Evolutionary conservation across 768 basidiomycete species (phyloP).

Genomic region (Hydnomerulius pinastri): DNA sequence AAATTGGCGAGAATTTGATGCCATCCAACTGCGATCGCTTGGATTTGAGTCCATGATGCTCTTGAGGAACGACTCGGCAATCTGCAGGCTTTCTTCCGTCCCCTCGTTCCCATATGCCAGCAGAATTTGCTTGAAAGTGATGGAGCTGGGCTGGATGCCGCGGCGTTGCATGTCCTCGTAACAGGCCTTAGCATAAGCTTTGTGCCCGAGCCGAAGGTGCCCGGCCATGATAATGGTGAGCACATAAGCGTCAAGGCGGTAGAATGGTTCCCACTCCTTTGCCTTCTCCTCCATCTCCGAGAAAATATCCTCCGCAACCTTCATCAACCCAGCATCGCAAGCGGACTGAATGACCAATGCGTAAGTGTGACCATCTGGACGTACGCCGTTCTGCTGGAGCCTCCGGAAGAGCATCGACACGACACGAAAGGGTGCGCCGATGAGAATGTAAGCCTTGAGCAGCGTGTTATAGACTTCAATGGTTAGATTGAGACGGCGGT

Average conservation of each 20-base stretch:
- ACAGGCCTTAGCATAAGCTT: slow-evolving; percentile 56
- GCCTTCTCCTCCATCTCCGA: slow-evolving; percentile 60
- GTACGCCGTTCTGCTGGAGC: slow-evolving; percentile 48
- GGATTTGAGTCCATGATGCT: slow-evolving; percentile 43
- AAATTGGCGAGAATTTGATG: slow-evolving; percentile 39
- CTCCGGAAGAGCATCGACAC: slow-evolving; percentile 64
- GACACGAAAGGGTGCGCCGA: slow-evolving; percentile 72
- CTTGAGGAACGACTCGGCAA: slow-evolving; percentile 69
- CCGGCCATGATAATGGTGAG: slow-evolving; percentile 78
- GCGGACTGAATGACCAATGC: slow-evolving; percentile 79
- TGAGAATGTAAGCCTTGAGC: slow-evolving; percentile 79
- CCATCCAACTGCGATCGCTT: slow-evolving; percentile 40
- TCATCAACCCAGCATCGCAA: slow-evolving; percentile 69
- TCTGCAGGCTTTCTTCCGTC: slow-evolving; percentile 48
- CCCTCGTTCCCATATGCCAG: slow-evolving; percentile 55
- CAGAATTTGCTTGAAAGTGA: slow-evolving; percentile 71
- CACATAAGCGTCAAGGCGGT: slow-evolving; percentile 56
- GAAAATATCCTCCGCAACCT: slow-evolving; percentile 65
- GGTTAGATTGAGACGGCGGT: slow-evolving; percentile 42
- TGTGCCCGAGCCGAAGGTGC: slow-evolving; percentile 59
- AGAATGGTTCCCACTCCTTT: slow-evolving; percentile 34
- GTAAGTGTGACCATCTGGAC: slow-evolving; percentile 67
- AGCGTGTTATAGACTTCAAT: slow-evolving; percentile 76
- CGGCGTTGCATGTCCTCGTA: slow-evolving; percentile 72
- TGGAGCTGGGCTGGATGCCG: slow-evolving; percentile 64